Evolutionary conservation across 331 rosid species (phyloP).

Genomic region (Phaseolus coccineus): DNA sequence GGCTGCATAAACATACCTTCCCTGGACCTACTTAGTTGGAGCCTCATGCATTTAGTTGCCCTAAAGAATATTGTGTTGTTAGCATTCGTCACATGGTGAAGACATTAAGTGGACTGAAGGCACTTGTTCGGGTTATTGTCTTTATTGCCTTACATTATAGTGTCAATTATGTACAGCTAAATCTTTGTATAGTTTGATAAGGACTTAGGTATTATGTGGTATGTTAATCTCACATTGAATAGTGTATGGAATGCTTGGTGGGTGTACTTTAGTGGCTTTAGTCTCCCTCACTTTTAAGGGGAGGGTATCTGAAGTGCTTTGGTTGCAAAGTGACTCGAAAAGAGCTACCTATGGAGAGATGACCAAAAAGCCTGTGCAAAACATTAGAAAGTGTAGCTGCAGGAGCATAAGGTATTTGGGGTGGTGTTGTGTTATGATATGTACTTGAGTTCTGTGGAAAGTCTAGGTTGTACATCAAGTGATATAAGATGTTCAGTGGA

Average conservation of each 20-base stretch:
- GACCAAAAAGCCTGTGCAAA: not conserved
- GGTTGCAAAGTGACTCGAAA: not conserved
- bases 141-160: not conserved
- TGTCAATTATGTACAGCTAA: conserved; percentile 7
- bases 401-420: not conserved
- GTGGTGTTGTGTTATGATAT: not conserved
- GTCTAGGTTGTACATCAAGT: no score
- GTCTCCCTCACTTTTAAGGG: not conserved
- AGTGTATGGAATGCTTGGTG: not conserved
- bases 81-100: not conserved
- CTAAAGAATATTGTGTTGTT: not conserved
- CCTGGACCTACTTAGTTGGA: not conserved
- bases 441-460: not conserved
- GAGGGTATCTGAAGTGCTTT: not conserved
- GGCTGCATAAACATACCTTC: not conserved
- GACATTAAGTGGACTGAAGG: not conserved
- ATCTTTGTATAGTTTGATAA: not conserved
- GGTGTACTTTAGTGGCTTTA: not conserved
- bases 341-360: not conserved
- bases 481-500: no score
- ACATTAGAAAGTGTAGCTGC: not conserved
- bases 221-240: not conserved
- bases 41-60: not conserved
- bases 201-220: not conserved
- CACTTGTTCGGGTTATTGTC: not conserved